Evolutionary conservation across 371 early-diverging fungal species (phyloP).

Genomic region (Chytridium lagenaria): DNA sequence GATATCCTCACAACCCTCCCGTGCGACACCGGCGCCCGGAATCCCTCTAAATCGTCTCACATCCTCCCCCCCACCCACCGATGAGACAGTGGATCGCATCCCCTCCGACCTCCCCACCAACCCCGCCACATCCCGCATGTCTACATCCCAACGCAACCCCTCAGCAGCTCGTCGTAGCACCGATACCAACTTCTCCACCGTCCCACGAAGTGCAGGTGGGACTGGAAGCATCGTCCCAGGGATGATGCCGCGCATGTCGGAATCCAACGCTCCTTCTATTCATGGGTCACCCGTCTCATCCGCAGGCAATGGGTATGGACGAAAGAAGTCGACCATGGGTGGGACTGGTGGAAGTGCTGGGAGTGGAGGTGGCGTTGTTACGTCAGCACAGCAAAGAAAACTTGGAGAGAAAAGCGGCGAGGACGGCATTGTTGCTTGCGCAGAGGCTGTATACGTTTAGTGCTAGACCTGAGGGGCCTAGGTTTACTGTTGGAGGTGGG

Average conservation of each 20-base stretch:
- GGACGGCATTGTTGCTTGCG: conserved; percentile 1
- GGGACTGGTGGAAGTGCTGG: not conserved
- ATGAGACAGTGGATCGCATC: not conserved
- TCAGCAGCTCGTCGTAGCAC: not conserved
- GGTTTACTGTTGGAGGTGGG: conserved; percentile 16
- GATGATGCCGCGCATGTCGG: not conserved
- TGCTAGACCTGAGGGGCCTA: conserved; percentile 2
- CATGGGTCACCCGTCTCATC: conserved; percentile 5
- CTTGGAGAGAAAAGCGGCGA: conserved; percentile 14
- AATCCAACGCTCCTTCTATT: not conserved
- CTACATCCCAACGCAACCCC: not conserved
- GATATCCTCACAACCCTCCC: not conserved
- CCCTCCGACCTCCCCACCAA: not conserved
- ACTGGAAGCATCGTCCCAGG: not conserved
- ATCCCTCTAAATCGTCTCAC: too few species aligned
- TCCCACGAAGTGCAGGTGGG: not conserved
- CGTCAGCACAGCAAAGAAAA: conserved; percentile 9
- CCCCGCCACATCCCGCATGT: not conserved
- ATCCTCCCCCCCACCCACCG: not conserved
- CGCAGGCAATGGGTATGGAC: not conserved
- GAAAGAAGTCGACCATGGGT: conserved; percentile 6
- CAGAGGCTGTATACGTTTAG: conserved; percentile 6
- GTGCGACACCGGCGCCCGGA: not conserved
- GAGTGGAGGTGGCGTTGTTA: not conserved
- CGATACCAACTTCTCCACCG: not conserved